Conservation (phyloP, 2,329 filamentous ascomycete genomes). For the Monilinia polystroma region DNA sequence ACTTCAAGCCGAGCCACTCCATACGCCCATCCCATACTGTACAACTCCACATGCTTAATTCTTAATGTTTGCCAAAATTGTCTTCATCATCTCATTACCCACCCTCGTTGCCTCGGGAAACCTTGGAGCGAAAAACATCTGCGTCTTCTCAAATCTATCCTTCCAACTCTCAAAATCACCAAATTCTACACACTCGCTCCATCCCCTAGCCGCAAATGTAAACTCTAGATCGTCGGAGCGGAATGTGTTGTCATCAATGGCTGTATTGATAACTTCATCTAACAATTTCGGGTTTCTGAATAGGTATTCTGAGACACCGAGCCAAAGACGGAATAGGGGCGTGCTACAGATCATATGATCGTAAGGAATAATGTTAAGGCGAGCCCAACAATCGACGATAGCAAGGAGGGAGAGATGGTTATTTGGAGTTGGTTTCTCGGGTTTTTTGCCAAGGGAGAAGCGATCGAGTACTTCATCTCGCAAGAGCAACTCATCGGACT, state of each 20-base stretch:
- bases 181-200: conserved; percentile 89
- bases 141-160: conserved; percentile 86
- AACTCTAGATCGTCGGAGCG: conserved; percentile 96
- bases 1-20: not conserved
- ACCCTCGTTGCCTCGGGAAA: conserved; percentile 85
- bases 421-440: conserved; percentile 64
- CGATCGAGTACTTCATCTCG: conserved; percentile 80
- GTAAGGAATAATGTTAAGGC: conserved; percentile 89
- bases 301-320: conserved; percentile 95
- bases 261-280: conserved; percentile 80
- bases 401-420: conserved; percentile 91
- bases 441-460: conserved; percentile 76
- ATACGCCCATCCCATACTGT: not conserved
- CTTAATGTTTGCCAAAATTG: conserved; percentile 78
- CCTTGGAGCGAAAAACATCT: conserved; percentile 85
- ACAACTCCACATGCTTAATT: conserved; percentile 32
- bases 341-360: conserved; percentile 99
- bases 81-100: conserved; percentile 96
- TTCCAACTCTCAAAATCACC: conserved; percentile 92
- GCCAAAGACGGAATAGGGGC: conserved; percentile 91
- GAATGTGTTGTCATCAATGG: conserved; percentile 86
- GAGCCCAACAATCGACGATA: conserved; percentile 98
- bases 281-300: conserved; percentile 81
- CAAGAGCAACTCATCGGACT: conserved; percentile 65
- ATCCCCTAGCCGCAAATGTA: conserved; percentile 91